These are phyloP conservation scores for Rhodotorula toruloides DNA, from an alignment of 768 basidiomycete genomes.

Conservation along the genomic window DNA sequence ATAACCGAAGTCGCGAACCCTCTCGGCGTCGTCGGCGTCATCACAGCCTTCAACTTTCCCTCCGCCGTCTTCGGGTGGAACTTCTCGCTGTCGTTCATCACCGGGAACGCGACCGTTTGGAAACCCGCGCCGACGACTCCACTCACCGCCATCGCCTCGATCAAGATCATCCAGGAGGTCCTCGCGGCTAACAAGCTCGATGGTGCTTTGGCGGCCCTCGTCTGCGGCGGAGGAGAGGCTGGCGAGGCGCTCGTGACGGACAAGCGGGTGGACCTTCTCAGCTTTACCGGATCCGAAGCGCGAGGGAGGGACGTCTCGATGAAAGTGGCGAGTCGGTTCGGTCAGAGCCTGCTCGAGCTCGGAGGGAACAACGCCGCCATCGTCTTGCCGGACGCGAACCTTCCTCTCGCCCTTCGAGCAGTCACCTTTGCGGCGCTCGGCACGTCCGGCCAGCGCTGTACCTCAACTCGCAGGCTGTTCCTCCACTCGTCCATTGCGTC, in stretches of 20 bases:
- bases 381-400: conserved; percentile 88
- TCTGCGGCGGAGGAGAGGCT: conserved; percentile 73
- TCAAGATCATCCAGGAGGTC: conserved; percentile 72
- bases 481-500: conserved; percentile 74
- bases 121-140: conserved; percentile 89
- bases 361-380: conserved; percentile 95
- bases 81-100: conserved; percentile 74
- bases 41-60: conserved; percentile 96
- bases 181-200: conserved; percentile 76
- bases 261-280: conserved; percentile 73
- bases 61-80: conserved; percentile 87
- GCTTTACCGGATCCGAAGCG: conserved; percentile 89
- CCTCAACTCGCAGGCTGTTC: conserved; percentile 83
- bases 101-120: conserved; percentile 91
- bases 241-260: conserved; percentile 75
- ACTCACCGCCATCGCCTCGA: conserved; percentile 69
- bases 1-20: conserved; percentile 73
- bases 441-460: conserved; percentile 64
- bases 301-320: conserved; percentile 84
- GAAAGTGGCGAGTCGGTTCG: conserved; percentile 77
- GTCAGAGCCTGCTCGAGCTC: conserved; percentile 76
- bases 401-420: conserved; percentile 78
- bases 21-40: conserved; percentile 57
- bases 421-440: conserved; percentile 94
- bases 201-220: conserved; percentile 73